Percentiles rank a stretch among this genome's conserved stretches.
Evolutionary conservation across 768 basidiomycete species (phyloP).

Genomic region (Lanmaoa rubissima): DNA sequence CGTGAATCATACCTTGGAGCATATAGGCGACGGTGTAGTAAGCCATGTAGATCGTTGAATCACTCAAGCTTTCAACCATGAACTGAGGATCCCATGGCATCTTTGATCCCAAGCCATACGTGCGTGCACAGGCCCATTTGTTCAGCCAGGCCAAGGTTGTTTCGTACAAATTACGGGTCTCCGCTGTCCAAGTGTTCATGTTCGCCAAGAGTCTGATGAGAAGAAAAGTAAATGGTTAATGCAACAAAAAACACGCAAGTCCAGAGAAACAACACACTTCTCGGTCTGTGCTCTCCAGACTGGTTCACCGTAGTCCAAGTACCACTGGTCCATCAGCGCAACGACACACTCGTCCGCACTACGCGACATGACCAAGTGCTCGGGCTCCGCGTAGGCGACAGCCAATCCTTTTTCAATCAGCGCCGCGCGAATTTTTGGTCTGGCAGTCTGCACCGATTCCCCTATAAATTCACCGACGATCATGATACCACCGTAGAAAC

Average conservation of each 20-base stretch:
- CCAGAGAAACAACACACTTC: constrained; percentile 49
- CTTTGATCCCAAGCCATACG: constrained; percentile 92
- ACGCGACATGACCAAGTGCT: constrained; percentile 83
- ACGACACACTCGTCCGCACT: constrained; percentile 98
- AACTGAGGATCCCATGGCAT: constrained; percentile 97
- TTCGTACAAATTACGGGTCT: constrained; percentile 92
- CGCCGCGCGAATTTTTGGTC: constrained; percentile 78
- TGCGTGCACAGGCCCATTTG: constrained; percentile 98
- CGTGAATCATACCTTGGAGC: constrained; percentile 69
- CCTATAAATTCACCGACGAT: constrained; percentile 89
- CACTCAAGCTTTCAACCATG: constrained; percentile 94
- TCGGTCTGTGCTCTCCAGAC: constrained; percentile 86
- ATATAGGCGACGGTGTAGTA: constrained; percentile 95
- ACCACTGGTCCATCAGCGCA: constrained; percentile 99
- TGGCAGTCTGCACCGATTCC: constrained; percentile 84
- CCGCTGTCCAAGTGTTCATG: constrained; percentile 90
- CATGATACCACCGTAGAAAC: constrained; percentile 96
- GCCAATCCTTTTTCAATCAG: constrained; percentile 80
- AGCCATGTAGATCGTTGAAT: constrained; percentile 98
- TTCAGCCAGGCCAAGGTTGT: constrained; percentile 92
- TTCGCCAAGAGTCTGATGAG: constrained; percentile 61
- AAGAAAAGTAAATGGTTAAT: background rate
- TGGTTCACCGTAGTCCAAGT: constrained; percentile 93
- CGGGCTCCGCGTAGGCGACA: constrained; percentile 93
- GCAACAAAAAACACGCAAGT: background rate